phyloP scores from a whole-genome alignment of 106 monocot species.

The Dioscorea alata region DNA sequence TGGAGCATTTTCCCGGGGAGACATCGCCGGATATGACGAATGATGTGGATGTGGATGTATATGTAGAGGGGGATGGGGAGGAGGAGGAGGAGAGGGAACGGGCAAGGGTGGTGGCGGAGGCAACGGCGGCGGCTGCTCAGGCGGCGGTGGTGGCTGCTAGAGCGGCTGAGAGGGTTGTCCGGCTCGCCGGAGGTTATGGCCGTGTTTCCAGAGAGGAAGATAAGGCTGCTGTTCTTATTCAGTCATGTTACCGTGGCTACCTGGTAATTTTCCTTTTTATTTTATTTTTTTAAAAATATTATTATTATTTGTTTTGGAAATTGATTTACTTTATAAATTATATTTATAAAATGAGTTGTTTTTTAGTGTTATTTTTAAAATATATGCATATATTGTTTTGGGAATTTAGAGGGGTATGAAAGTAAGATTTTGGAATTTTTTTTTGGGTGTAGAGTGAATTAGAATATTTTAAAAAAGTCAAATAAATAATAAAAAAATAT shows the following conservation, averaged over 20 bases:
- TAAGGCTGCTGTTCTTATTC: conserved; percentile 60
- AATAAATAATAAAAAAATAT: too few relatives aligned
- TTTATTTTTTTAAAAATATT: too few relatives aligned
- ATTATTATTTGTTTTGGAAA: too few relatives aligned
- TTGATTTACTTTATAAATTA: too few relatives aligned
- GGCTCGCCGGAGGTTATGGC: conserved; percentile 35
- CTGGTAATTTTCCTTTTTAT: conserved; percentile 39
- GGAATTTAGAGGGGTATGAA: too few relatives aligned
- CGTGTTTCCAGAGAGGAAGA: conserved; percentile 41
- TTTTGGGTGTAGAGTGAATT: too few relatives aligned
- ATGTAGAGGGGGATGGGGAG: conserved; percentile 2
- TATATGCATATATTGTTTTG: too few relatives aligned
- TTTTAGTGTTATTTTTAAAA: too few relatives aligned
- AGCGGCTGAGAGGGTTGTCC: conserved; percentile 55
- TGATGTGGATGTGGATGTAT: neutral
- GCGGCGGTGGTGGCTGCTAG: conserved; percentile 52
- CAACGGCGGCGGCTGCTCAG: conserved; percentile 42
- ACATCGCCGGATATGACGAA: conserved; percentile 46
- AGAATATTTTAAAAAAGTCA: too few relatives aligned
- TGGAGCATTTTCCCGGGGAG: conserved; percentile 64
- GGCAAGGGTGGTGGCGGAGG: conserved; percentile 32
- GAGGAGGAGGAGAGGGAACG: conserved; percentile 30
- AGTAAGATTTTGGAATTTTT: too few relatives aligned
- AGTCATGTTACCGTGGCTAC: conserved; percentile 72
- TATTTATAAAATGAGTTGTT: too few relatives aligned